Conservation (phyloP, 129 eudicot species). For the Centella asiatica region DNA sequence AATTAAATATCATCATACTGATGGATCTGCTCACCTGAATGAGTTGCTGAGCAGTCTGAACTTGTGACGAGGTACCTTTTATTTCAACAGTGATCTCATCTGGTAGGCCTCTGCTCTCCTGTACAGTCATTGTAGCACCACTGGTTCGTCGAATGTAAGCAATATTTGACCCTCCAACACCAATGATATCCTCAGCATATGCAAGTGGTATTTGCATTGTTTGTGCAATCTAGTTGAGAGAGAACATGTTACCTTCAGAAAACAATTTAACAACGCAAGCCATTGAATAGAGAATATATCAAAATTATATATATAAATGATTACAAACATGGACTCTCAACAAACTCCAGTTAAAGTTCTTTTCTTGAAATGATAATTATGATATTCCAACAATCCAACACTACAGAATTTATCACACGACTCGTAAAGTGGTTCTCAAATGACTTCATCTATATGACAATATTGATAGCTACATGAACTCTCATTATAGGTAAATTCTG, state of each 20-base stretch:
- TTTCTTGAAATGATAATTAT: too few relatives aligned
- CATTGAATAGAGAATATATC: not conserved
- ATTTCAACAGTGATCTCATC: slow-evolving; percentile 92
- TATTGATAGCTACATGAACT: too few relatives aligned
- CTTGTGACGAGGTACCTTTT: slow-evolving; percentile 66
- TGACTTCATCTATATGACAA: too few relatives aligned
- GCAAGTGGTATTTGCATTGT: slow-evolving; percentile 89
- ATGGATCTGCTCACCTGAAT: slow-evolving; percentile 42
- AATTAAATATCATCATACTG: not conserved
- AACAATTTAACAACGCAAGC: too few relatives aligned
- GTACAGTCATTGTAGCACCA: slow-evolving; percentile 64
- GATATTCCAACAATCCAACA: too few relatives aligned
- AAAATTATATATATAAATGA: too few relatives aligned
- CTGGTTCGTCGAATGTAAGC: slow-evolving; percentile 69
- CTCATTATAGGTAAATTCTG: too few relatives aligned
- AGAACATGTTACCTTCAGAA: slow-evolving; percentile 2
- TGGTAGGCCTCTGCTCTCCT: slow-evolving; percentile 55
- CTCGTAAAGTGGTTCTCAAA: too few relatives aligned
- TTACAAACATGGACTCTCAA: not conserved
- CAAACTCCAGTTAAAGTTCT: too few relatives aligned
- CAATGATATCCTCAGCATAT: slow-evolving; percentile 89
- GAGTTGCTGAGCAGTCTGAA: slow-evolving; percentile 68
- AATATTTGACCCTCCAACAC: slow-evolving; percentile 78
- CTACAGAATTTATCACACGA: too few relatives aligned
- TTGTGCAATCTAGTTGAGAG: slow-evolving; percentile 48